Conservation (phyloP, 1,284 basidiomycete genomes). For the Ceratobasidium sp. region DNA sequence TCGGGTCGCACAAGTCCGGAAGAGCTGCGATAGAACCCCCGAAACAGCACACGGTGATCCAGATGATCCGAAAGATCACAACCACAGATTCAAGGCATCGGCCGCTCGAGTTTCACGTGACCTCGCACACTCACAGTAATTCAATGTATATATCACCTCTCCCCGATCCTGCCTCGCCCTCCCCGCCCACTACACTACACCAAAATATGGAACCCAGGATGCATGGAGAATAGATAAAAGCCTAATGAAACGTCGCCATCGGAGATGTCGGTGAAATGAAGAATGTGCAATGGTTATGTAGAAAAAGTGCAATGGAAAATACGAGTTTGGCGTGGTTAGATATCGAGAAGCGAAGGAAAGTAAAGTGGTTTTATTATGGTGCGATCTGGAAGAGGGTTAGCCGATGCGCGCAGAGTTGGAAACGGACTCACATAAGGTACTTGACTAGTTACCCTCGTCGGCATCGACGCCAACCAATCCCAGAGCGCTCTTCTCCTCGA, state of each 20-base stretch:
- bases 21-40: too few relatives aligned
- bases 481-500: not conserved
- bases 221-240: not conserved
- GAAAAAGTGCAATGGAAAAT: not conserved
- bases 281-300: not conserved
- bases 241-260: not conserved
- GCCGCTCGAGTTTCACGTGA: too few relatives aligned
- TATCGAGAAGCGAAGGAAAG: too few relatives aligned
- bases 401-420: too few relatives aligned
- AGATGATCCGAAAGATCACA: too few relatives aligned
- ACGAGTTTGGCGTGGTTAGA: too few relatives aligned
- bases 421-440: constrained; percentile 29
- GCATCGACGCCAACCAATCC: constrained; percentile 13
- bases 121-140: not conserved
- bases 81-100: too few relatives aligned
- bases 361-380: too few relatives aligned
- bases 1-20: too few relatives aligned
- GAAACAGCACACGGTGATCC: too few relatives aligned
- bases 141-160: constrained; percentile 2
- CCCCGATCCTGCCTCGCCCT: not conserved
- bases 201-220: not conserved
- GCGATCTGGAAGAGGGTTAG: too few relatives aligned
- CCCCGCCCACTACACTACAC: not conserved
- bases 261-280: not conserved
- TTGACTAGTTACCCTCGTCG: constrained; percentile 5